Evolutionary conservation across 23 red algal genomes (phyloP), one percentile per base, ranked within the genome.

Genomic region (Cyanidioschyzon merolae): DNA sequence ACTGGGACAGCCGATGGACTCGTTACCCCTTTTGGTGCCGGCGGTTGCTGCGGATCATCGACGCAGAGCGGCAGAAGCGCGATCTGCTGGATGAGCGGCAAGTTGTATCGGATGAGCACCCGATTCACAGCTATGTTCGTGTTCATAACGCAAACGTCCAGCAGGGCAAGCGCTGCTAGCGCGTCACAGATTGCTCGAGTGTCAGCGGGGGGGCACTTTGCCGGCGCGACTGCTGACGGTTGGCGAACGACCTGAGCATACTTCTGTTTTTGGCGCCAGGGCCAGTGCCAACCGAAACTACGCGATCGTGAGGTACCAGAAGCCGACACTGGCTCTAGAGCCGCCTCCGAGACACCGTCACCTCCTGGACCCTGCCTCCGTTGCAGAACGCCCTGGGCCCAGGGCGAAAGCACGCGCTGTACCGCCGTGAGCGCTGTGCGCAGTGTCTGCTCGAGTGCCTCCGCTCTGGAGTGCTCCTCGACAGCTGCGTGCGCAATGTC

Each of bases 71-170:
- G 63, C 2, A 25, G 30, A 7, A 32, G 63, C 63, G 63, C 63
- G 2, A 27, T 27, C 12, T 7, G 12, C 7, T 3, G 2, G n/a
- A 71, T 35, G 63, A 32, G 63, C 63, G 12, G 16, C 63, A 71
- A 71, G 63, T 35, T 32, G 16, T 27, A 12, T 7, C 7, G 12
- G n/a, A 35, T 27, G 12, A 71, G 21, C 21, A 25, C 3, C 3
- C 63, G n/a, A 35, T 35, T 71, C 63, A 71, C n/a, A 3, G 32
- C 63, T 7, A 71, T 27, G 63, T 71, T 71, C 63, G n/a, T 35
- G 63, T 71, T 71, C n/a, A 25, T 25, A 7, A 71, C 16, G 29
- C 63, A 71, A 7, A 71, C 63, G 29, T 71, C 63, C 29, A 71
- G 32, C 63, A 71, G 29, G n/a, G 32, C n/a, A 7, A 71, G 63